Evolutionary conservation across 768 basidiomycete species (phyloP).

Genomic region (Chalciporus chontae): DNA sequence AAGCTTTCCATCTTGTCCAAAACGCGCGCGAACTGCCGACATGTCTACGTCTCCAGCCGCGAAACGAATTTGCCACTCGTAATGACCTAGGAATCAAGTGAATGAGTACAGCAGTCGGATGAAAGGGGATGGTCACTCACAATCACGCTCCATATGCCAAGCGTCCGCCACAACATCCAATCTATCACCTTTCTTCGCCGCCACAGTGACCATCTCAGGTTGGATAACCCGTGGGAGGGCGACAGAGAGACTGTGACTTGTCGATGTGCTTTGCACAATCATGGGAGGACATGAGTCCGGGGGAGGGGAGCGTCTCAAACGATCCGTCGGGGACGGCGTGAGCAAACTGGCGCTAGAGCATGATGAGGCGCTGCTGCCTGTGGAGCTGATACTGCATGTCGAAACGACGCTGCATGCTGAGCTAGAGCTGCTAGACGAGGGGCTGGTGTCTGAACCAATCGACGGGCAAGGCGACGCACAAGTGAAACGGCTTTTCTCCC

Average conservation of each 20-base stretch:
- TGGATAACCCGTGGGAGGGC: constrained; percentile 44
- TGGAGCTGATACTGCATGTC: constrained; percentile 15
- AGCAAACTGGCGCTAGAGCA: constrained; percentile 13
- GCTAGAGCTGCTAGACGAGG: constrained; percentile 23
- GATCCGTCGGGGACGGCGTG: constrained; percentile 29
- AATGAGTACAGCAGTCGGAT: neutral
- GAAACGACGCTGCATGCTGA: constrained; percentile 27
- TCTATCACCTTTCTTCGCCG: constrained; percentile 56
- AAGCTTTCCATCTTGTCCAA: constrained; percentile 44
- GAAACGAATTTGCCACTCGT: constrained; percentile 59
- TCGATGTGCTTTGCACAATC: constrained; percentile 38
- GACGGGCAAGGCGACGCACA: constrained; percentile 29
- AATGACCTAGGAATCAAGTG: constrained; percentile 43
- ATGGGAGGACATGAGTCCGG: constrained; percentile 41
- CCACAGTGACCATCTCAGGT: constrained; percentile 64
- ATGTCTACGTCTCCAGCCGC: constrained; percentile 53
- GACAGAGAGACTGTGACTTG: constrained; percentile 45
- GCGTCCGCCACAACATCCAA: constrained; percentile 57
- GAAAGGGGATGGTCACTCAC: constrained; percentile 36
- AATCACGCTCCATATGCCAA: constrained; percentile 58
- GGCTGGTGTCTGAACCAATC: constrained; percentile 19
- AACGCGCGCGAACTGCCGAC: constrained; percentile 47
- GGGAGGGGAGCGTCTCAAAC: constrained; percentile 29
- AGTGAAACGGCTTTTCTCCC: constrained; percentile 29
- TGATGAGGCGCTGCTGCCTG: constrained; percentile 14